phyloP scores from a whole-genome alignment of 225 moss, liverwort and hornwort genomes.

The Pseudisothecium myosuroides region DNA sequence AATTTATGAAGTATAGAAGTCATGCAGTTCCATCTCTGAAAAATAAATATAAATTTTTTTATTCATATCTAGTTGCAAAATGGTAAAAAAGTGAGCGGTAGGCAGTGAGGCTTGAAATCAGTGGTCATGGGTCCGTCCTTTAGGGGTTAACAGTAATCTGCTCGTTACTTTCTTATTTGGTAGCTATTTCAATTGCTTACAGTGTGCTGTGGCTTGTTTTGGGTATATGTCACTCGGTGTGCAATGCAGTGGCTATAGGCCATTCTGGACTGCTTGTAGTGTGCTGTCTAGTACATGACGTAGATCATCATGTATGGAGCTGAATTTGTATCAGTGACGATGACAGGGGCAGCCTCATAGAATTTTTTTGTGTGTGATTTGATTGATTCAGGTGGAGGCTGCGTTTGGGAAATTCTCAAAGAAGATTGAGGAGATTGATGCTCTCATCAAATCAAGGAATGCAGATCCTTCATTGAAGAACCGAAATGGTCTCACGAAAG shows the following conservation, averaged over 20 bases:
- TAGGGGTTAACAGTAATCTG: neutral
- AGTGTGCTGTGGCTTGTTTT: neutral
- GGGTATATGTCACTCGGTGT: neutral
- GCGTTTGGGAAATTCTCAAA: constrained; percentile 20
- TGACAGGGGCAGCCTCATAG: neutral
- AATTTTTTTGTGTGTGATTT: neutral
- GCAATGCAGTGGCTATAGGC: neutral
- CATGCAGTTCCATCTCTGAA: no score
- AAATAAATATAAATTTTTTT: no score
- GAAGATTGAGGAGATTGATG: constrained; percentile 15
- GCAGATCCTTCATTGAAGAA: constrained; percentile 16
- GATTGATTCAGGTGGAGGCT: constrained; percentile 4
- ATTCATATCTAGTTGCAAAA: no score
- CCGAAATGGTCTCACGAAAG: constrained; percentile 10
- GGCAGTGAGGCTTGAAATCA: no score
- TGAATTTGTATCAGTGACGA: neutral
- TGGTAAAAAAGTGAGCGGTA: no score
- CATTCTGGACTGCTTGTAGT: neutral
- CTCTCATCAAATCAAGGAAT: constrained; percentile 28
- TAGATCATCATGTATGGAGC: neutral
- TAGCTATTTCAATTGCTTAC: neutral
- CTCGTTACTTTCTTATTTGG: neutral
- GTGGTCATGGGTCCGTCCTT: no score
- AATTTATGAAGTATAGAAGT: no score
- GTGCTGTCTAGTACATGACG: neutral